Evolutionary conservation across 768 basidiomycete species (phyloP).

Genomic region (Lactifluus subvellereus): DNA sequence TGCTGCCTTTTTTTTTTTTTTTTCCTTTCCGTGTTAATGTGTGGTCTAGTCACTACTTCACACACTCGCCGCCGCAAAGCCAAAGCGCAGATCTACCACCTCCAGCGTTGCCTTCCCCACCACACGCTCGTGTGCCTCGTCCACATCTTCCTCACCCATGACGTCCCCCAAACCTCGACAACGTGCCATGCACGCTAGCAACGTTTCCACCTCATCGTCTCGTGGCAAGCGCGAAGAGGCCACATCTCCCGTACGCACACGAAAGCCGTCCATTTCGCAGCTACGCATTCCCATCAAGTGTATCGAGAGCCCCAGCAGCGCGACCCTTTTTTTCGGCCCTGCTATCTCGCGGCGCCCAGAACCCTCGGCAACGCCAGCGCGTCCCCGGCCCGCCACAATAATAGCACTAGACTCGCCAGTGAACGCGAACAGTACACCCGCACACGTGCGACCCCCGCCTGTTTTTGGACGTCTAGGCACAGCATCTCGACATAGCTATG

Average conservation of each 20-base stretch:
- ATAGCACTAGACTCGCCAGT: slow-evolving; percentile 17
- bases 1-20: background rate
- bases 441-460: slow-evolving; percentile 6
- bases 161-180: slow-evolving; percentile 21
- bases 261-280: slow-evolving; percentile 20
- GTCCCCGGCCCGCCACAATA: slow-evolving; percentile 13
- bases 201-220: slow-evolving; percentile 14
- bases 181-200: slow-evolving; percentile 19
- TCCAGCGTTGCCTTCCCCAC: slow-evolving; percentile 24
- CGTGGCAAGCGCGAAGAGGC: slow-evolving; percentile 18
- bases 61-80: slow-evolving; percentile 5
- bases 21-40: background rate
- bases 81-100: slow-evolving; percentile 11
- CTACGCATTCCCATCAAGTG: slow-evolving; percentile 7
- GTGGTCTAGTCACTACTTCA: slow-evolving; percentile 15
- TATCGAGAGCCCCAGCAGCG: slow-evolving; percentile 19
- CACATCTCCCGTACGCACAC: slow-evolving; percentile 15
- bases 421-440: slow-evolving; percentile 15
- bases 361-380: slow-evolving; percentile 9
- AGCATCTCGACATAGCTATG: slow-evolving; percentile 20
- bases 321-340: slow-evolving; percentile 24
- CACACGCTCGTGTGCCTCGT: slow-evolving; percentile 14
- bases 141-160: slow-evolving; percentile 16
- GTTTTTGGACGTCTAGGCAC: slow-evolving; percentile 2
- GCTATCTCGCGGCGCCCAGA: slow-evolving; percentile 9